A percentile compares a stretch with the other conserved stretches of the same genome.
Conservation (phyloP, 257 asterid genomes). For the Solanum piurae region DNA sequence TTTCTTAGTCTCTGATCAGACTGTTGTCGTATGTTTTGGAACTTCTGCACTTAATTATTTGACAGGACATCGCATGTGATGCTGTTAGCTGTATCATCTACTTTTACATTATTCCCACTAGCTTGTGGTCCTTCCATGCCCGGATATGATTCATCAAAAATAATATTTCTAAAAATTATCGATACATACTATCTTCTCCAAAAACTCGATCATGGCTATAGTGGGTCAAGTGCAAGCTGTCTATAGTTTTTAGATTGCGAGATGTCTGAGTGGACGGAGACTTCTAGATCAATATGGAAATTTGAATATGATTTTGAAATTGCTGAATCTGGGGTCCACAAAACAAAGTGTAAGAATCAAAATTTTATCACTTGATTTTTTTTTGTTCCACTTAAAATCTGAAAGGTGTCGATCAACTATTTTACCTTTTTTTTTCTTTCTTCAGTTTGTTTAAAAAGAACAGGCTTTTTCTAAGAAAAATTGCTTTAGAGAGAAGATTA, state of each 20-base stretch:
- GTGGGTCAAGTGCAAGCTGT: not conserved
- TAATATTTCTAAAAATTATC: no score
- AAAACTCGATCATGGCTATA: no score
- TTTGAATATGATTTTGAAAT: not conserved
- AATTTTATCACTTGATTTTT: no score
- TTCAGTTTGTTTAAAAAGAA: no score
- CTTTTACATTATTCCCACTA: not conserved
- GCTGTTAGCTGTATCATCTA: slow-evolving; percentile 13
- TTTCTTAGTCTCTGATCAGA: not conserved
- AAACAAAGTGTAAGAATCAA: no score
- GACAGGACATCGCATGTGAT: slow-evolving; percentile 25
- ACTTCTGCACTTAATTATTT: not conserved
- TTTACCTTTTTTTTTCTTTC: no score
- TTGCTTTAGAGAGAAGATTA: no score
- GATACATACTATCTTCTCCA: no score
- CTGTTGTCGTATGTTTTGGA: not conserved
- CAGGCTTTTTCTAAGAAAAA: not conserved
- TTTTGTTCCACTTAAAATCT: no score
- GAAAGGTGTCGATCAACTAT: no score
- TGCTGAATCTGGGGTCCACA: not conserved
- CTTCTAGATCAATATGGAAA: not conserved
- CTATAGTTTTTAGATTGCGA: not conserved
- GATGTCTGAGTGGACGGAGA: not conserved
- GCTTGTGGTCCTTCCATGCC: slow-evolving; percentile 14
- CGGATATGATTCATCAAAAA: no score